Evolutionary conservation across 495 filamentous ascomycete genomes (phyloP).

Genomic region (Barbatosphaeria neglecta): DNA sequence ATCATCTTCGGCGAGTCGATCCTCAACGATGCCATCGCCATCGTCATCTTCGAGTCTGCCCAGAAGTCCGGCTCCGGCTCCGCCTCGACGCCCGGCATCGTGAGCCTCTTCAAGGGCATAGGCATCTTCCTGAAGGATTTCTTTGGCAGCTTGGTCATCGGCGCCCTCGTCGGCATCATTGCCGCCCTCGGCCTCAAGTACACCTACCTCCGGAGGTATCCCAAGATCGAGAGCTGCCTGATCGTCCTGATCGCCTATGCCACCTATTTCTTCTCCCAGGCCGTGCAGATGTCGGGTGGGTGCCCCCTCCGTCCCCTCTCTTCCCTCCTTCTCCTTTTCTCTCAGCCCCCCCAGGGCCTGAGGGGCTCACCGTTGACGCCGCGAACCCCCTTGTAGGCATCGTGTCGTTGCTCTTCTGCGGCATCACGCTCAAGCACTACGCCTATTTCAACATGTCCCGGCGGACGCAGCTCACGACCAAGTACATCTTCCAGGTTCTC

Average conservation of each 20-base stretch:
- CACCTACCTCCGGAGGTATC: slow-evolving; percentile 80
- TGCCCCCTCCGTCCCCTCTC: background rate
- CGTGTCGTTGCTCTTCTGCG: slow-evolving; percentile 92
- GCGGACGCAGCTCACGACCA: slow-evolving; percentile 92
- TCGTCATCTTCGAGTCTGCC: slow-evolving; percentile 96
- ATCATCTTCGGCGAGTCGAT: slow-evolving; percentile 98
- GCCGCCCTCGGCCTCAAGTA: slow-evolving; percentile 86
- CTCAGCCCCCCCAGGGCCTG: too few relatives aligned
- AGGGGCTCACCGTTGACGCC: background rate
- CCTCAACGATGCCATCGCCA: slow-evolving; percentile 93
- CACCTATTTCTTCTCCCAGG: slow-evolving; percentile 95
- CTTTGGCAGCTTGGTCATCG: slow-evolving; percentile 85
- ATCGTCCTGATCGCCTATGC: slow-evolving; percentile 90
- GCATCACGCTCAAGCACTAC: slow-evolving; percentile 96
- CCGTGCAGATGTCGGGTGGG: slow-evolving; percentile 85
- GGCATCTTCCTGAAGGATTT: slow-evolving; percentile 94
- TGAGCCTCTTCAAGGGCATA: slow-evolving; percentile 77
- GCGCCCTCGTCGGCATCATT: slow-evolving; percentile 71
- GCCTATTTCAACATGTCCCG: slow-evolving; percentile 99
- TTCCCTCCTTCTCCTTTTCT: background rate
- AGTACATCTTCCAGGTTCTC: slow-evolving; percentile 91
- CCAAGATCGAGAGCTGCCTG: slow-evolving; percentile 92
- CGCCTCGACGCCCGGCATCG: slow-evolving; percentile 51
- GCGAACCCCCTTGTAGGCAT: slow-evolving; percentile 54
- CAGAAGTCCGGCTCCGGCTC: slow-evolving; percentile 66